Evolutionary conservation across 495 filamentous ascomycete genomes (phyloP).

Genomic region (Talaromyces ruber): DNA sequence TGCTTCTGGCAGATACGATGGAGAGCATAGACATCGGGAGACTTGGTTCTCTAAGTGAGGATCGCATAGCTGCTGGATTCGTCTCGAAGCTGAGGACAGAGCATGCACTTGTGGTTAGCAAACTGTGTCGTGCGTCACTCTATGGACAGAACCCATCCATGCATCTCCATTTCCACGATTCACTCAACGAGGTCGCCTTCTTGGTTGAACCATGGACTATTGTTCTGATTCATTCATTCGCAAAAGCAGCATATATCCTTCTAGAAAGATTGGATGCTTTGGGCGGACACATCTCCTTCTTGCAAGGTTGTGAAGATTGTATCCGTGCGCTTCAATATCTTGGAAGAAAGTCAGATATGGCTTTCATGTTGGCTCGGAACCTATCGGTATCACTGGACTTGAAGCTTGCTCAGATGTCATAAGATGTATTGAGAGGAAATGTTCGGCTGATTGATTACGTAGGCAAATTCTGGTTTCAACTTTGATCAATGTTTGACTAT

Average conservation of each 20-base stretch:
- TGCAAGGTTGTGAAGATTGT: conserved; percentile 20
- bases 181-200: conserved; percentile 24
- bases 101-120: conserved; percentile 24
- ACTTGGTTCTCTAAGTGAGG: conserved; percentile 13
- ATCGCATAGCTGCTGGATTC: conserved; percentile 17
- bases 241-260: conserved; percentile 20
- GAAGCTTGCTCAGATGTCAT: background rate
- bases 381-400: background rate
- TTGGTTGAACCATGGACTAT: conserved; percentile 40
- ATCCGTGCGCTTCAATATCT: conserved; percentile 32
- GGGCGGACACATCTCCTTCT: conserved; percentile 1
- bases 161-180: conserved; percentile 14
- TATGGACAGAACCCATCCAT: conserved; percentile 8
- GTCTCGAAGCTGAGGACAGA: conserved; percentile 20
- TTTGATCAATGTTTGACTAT: background rate
- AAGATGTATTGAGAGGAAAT: background rate
- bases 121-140: conserved; percentile 25
- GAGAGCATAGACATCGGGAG: conserved; percentile 25
- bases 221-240: conserved; percentile 33
- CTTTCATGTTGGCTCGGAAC: conserved; percentile 7
- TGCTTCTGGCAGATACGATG: conserved; percentile 36
- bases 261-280: background rate
- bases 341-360: conserved; percentile 39
- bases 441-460: background rate
- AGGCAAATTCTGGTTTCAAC: background rate